Conservation (phyloP, 163 green algal genomes). For the Scenedesmus sp. region DNA sequence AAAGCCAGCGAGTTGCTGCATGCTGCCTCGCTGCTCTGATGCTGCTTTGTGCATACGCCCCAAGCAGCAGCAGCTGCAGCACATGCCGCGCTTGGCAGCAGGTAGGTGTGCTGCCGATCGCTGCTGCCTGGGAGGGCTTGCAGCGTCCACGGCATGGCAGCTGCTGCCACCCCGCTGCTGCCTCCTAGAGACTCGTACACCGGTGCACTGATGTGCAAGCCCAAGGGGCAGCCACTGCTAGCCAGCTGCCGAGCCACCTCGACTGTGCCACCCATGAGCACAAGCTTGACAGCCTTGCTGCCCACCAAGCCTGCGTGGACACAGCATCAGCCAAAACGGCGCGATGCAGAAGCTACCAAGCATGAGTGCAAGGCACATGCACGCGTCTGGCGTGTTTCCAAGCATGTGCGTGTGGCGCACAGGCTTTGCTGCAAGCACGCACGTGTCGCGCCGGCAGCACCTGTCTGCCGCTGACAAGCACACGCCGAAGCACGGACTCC, state of each 20-base stretch:
- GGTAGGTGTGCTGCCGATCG: constrained; percentile 22
- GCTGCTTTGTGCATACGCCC: background rate
- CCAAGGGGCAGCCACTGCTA: constrained; percentile 49
- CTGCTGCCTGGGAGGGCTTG: constrained; percentile 10
- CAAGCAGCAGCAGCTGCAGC: background rate
- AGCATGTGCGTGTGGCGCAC: background rate
- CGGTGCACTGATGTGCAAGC: constrained; percentile 55
- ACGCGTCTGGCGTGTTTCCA: too few species aligned
- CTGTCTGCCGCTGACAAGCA: constrained; percentile 11
- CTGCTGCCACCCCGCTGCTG: background rate
- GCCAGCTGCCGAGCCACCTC: constrained; percentile 64
- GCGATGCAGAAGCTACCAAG: too few species aligned
- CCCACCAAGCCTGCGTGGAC: background rate
- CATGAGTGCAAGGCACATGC: too few species aligned
- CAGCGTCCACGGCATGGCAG: constrained; percentile 47
- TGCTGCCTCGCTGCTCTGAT: background rate
- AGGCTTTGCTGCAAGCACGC: background rate
- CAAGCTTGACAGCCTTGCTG: constrained; percentile 53
- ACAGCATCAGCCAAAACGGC: background rate
- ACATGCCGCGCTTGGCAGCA: constrained; percentile 16
- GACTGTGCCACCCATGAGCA: constrained; percentile 67
- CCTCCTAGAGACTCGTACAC: constrained; percentile 10
- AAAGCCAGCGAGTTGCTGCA: background rate
- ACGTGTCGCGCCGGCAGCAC: background rate
- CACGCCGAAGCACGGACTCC: too few species aligned